Evolutionary conservation across 805 yeast species (phyloP).

Genomic region (Saccharomycopsis sp.): DNA sequence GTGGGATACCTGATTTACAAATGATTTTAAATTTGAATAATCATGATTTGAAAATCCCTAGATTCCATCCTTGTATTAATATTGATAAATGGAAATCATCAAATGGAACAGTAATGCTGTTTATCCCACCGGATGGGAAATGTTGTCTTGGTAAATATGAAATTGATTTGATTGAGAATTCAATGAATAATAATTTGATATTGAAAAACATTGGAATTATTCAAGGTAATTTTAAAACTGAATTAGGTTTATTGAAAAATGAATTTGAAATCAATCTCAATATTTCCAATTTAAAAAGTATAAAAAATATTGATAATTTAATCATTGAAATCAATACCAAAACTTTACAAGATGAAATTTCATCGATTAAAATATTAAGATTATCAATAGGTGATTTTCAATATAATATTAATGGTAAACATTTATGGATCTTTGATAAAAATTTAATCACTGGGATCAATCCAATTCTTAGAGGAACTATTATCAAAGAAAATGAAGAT

Average conservation of each 20-base stretch:
- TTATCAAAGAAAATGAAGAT: constrained; percentile 22
- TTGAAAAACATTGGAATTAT: constrained; percentile 38
- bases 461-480: constrained; percentile 56
- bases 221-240: constrained; percentile 41
- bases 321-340: constrained; percentile 31
- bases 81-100: constrained; percentile 36
- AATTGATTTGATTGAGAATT: constrained; percentile 48
- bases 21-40: constrained; percentile 40
- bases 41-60: constrained; percentile 42
- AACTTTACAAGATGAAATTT: constrained; percentile 20
- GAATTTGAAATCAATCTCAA: constrained; percentile 55
- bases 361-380: constrained; percentile 44
- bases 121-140: constrained; percentile 85
- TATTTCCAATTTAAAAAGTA: constrained; percentile 34
- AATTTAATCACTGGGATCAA: constrained; percentile 50
- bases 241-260: constrained; percentile 39
- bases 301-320: constrained; percentile 38
- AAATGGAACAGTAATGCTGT: constrained; percentile 31
- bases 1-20: constrained; percentile 67
- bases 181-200: constrained; percentile 7
- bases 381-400: constrained; percentile 72
- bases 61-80: constrained; percentile 64
- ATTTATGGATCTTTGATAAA: constrained; percentile 63
- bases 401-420: constrained; percentile 38
- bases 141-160: constrained; percentile 53